Evolutionary conservation across 2,329 filamentous ascomycete species (phyloP).

Genomic region (Ceratocystis eucalypticola): DNA sequence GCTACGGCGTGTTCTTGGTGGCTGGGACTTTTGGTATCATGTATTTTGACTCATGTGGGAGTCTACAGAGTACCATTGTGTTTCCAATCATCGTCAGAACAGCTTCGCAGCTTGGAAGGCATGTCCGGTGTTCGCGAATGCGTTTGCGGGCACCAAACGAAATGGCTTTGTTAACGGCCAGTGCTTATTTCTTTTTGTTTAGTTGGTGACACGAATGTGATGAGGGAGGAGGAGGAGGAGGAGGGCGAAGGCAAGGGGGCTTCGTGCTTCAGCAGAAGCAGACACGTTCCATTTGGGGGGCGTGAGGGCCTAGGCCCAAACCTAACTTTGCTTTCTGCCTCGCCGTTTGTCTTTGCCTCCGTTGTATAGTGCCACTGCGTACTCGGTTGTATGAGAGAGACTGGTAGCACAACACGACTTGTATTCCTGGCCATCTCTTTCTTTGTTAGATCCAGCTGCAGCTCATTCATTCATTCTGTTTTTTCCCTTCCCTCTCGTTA

Average conservation of each 20-base stretch:
- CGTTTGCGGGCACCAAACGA: constrained; percentile 14
- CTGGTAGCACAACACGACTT: background rate
- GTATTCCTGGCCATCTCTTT: constrained; percentile 11
- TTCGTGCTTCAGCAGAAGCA: background rate
- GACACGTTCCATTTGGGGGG: constrained; percentile 10
- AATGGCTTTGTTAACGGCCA: background rate
- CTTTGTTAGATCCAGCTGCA: background rate
- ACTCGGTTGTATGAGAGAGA: background rate
- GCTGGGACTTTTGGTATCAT: constrained; percentile 5
- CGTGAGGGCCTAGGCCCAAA: background rate
- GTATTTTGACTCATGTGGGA: constrained; percentile 19
- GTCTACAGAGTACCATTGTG: constrained; percentile 11
- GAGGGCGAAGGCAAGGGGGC: background rate
- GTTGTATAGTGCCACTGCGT: background rate
- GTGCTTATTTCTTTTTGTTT: background rate
- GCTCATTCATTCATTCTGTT: constrained; percentile 21
- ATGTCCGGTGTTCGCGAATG: constrained; percentile 27
- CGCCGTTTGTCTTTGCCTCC: background rate
- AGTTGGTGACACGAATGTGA: background rate
- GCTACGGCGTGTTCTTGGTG: constrained; percentile 3
- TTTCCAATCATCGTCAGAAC: background rate
- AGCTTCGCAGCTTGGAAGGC: constrained; percentile 28
- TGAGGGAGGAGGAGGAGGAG: background rate
- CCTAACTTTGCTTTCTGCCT: background rate
- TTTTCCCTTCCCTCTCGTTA: constrained; percentile 22